A percentile compares a stretch with the other conserved stretches of the same genome.
phyloP scores from a whole-genome alignment of 2,329 filamentous ascomycete genomes.

The Claviceps quebecensis region DNA sequence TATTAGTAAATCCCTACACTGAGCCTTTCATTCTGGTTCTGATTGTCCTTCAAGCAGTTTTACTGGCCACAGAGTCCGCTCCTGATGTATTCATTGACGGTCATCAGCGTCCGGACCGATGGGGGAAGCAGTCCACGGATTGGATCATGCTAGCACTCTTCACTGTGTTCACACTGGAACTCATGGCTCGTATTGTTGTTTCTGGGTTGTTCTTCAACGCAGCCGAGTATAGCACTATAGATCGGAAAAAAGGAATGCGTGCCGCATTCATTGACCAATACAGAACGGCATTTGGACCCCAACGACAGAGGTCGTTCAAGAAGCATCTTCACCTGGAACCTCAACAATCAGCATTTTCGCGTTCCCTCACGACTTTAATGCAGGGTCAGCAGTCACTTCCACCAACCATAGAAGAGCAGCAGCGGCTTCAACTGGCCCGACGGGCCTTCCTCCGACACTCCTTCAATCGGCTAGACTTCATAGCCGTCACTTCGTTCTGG shows the following conservation, averaged over 20 bases:
- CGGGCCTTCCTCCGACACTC: slow-evolving; percentile 87
- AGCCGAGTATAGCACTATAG: slow-evolving; percentile 79
- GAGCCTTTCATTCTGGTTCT: slow-evolving; percentile 78
- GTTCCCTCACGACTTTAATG: slow-evolving; percentile 70
- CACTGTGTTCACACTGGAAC: slow-evolving; percentile 76
- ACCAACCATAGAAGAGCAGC: slow-evolving; percentile 59
- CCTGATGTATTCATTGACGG: slow-evolving; percentile 52
- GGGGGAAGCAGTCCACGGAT: slow-evolving; percentile 58
- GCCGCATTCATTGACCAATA: slow-evolving; percentile 65
- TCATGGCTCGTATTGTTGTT: slow-evolving; percentile 72
- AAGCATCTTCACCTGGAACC: slow-evolving; percentile 31
- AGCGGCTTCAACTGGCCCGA: slow-evolving; percentile 73
- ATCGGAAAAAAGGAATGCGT: slow-evolving; percentile 60
- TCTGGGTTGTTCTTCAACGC: slow-evolving; percentile 90
- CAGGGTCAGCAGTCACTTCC: slow-evolving; percentile 41
- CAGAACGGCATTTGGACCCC: slow-evolving; percentile 65
- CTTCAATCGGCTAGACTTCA: slow-evolving; percentile 89
- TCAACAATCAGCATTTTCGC: slow-evolving; percentile 52
- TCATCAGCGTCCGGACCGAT: slow-evolving; percentile 44
- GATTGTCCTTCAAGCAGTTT: slow-evolving; percentile 74
- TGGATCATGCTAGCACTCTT: slow-evolving; percentile 75
- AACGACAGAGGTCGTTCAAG: slow-evolving; percentile 55
- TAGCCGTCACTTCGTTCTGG: slow-evolving; percentile 93
- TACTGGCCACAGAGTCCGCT: slow-evolving; percentile 75
- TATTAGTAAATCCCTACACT: slow-evolving; percentile 73